phyloP scores from a whole-genome alignment of 305 asterid species.

The Fraxinus dipetala region DNA sequence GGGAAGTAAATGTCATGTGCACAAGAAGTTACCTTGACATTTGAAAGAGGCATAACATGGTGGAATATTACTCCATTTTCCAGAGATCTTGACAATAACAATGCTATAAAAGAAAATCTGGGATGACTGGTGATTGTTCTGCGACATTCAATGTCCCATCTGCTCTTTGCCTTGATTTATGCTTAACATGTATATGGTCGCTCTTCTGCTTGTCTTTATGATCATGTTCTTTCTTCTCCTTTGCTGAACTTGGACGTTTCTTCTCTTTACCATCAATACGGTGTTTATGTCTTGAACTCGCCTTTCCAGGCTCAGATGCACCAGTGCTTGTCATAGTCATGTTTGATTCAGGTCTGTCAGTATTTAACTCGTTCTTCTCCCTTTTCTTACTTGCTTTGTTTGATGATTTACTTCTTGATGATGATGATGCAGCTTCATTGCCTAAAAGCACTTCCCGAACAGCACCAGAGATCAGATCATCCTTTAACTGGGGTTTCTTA shows the following conservation, averaged over 20 bases:
- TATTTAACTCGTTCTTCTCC: conserved; percentile 32
- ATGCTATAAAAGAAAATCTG: conserved; percentile 83
- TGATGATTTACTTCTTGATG: conserved; percentile 45
- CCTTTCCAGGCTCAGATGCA: conserved; percentile 35
- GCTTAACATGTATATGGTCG: conserved; percentile 47
- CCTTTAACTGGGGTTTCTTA: conserved; percentile 39
- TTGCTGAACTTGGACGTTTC: conserved; percentile 43
- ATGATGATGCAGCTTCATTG: conserved; percentile 62
- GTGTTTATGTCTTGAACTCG: conserved; percentile 44
- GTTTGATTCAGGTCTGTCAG: conserved; percentile 28
- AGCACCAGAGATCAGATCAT: conserved; percentile 67
- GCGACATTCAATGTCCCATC: conserved; percentile 40
- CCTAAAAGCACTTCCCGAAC: conserved; percentile 84
- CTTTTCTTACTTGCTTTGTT: conserved; percentile 48
- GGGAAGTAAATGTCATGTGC: conserved; percentile 32
- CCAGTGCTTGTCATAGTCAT: conserved; percentile 23
- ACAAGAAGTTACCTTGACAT: conserved; percentile 45
- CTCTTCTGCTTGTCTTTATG: conserved; percentile 49
- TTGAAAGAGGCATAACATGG: conserved; percentile 1
- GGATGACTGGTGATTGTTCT: conserved; percentile 64
- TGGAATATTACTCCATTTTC: conserved; percentile 4
- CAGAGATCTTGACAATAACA: conserved; percentile 5
- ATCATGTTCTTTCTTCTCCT: conserved; percentile 50
- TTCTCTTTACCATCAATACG: conserved; percentile 58
- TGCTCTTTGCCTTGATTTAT: conserved; percentile 60